These are phyloP conservation scores for Pleurotus djamor DNA, from an alignment of 768 basidiomycete species.

Conservation along the genomic window DNA sequence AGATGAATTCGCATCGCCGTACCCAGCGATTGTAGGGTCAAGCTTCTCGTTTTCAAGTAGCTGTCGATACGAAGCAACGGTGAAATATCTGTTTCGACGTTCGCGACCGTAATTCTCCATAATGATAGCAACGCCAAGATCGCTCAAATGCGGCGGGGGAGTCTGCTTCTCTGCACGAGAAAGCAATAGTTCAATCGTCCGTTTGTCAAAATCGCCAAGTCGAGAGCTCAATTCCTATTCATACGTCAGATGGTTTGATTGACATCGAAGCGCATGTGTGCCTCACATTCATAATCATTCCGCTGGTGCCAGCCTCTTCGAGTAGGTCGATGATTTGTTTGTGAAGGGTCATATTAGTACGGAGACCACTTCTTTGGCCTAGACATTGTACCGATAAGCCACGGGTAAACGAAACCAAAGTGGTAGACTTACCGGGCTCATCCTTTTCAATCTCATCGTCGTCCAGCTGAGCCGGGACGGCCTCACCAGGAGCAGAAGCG, in stretches of 20 bases:
- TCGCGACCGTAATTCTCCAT: slow-evolving; percentile 87
- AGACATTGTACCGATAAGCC: neutral
- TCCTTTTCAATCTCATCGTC: slow-evolving; percentile 39
- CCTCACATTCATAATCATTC: slow-evolving; percentile 71
- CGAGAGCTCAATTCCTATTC: slow-evolving; percentile 59
- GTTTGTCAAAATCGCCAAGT: slow-evolving; percentile 72
- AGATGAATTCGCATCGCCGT: slow-evolving; percentile 43
- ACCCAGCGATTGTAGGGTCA: slow-evolving; percentile 43
- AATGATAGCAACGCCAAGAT: slow-evolving; percentile 65
- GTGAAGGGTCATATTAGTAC: slow-evolving; percentile 68
- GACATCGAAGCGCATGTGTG: neutral
- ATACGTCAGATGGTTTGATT: neutral
- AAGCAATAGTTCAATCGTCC: slow-evolving; percentile 82
- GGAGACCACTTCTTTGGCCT: slow-evolving; percentile 40
- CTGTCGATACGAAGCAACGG: slow-evolving; percentile 61
- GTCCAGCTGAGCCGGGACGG: slow-evolving; percentile 28
- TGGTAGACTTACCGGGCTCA: slow-evolving; percentile 22
- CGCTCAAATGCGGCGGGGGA: slow-evolving; percentile 70
- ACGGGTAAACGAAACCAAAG: neutral
- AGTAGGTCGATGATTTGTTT: slow-evolving; percentile 77
- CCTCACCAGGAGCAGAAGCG: slow-evolving; percentile 25
- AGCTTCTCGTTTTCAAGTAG: slow-evolving; percentile 67
- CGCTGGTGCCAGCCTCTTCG: slow-evolving; percentile 61
- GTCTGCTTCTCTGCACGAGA: slow-evolving; percentile 60
- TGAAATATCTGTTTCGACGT: slow-evolving; percentile 84